Base-by-base conservation (phyloP, 2,329 filamentous ascomycete species). In the Colletotrichum australisinense region DNA sequence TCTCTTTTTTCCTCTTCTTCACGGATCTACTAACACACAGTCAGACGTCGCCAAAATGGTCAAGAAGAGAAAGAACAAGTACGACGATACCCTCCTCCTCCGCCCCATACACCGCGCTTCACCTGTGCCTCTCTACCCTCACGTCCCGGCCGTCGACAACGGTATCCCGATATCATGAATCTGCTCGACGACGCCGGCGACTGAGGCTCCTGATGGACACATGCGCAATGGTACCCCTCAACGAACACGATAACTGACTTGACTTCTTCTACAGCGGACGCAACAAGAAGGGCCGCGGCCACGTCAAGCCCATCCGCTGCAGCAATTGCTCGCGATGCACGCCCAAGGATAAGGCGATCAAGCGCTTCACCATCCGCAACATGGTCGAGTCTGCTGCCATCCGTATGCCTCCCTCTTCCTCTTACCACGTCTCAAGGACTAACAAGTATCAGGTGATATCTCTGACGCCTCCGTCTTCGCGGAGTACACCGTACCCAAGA, bases 361-460 rank as follows among this genome's bases (percentile, higher is more conserved):
- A 99, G 95, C 93, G 97, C 89, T 99, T 99, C 92, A 99, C 97
- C 89, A 91, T 99, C 92, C 94, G 97, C 87, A 98, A 99, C 94
- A 99, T 99, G 97, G 97, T 99, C 80, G 97, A 99, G 90, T 98
- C 95, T 84, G 97, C 97, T 84, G 97, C 97, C 84, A 98, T 99
- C 87, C 97, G 97, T 98, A 95, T 84, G 95, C 94, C 53, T 9
- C 5, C 35, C 49, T 32, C 28, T 60, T 6, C n/a, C 19, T 55
- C 35, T 22, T 32, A 28, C 65, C 24, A 30, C n/a, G 19, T 19
- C 46, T 11, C 7, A 1, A 35, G 5, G 35, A 63, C 74, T 75
- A 66, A 77, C 75, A 65, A 52, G 35, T 11, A 5, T 19, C 84
- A 98, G 97, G 97, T 95, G 97, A 99, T 95, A 99, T 99, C 90